Percentiles rank a stretch among this genome's conserved stretches.
Conservation (phyloP, 139 green algal genomes). For the Tetratostichococcus sp. region DNA sequence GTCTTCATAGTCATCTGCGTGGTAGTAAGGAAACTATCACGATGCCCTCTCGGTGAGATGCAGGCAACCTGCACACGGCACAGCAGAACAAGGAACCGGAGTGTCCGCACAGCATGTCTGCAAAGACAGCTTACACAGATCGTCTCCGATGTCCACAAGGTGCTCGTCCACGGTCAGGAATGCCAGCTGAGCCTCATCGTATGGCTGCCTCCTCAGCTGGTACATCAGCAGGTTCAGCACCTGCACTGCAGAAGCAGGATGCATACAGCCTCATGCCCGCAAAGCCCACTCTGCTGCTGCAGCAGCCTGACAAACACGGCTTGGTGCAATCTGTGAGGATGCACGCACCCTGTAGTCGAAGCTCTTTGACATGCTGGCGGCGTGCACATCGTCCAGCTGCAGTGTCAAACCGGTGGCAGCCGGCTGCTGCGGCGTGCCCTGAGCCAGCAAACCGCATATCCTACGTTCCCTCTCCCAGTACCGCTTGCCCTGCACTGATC, state of each 20-base stretch:
- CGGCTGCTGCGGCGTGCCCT: not conserved
- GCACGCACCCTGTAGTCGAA: slow-evolving; percentile 82
- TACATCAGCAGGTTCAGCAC: slow-evolving; percentile 27
- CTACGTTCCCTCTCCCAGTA: slow-evolving; percentile 66
- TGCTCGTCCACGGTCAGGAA: slow-evolving; percentile 70
- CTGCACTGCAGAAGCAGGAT: slow-evolving; percentile 5
- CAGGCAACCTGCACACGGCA: too few relatives aligned
- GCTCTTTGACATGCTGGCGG: slow-evolving; percentile 53
- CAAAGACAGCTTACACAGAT: slow-evolving; percentile 66
- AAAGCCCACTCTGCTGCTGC: too few relatives aligned
- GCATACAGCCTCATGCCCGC: too few relatives aligned
- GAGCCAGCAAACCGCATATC: slow-evolving; percentile 27
- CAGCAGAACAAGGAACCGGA: too few relatives aligned
- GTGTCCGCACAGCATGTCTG: too few relatives aligned
- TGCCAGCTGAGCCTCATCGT: slow-evolving; percentile 40
- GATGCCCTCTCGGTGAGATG: too few relatives aligned
- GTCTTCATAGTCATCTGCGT: slow-evolving; percentile 7
- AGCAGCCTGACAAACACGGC: too few relatives aligned
- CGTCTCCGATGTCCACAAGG: slow-evolving; percentile 80
- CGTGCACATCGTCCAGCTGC: slow-evolving; percentile 41
- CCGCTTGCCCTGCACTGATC: slow-evolving; percentile 34
- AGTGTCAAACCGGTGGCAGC: slow-evolving; percentile 11
- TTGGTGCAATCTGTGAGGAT: too few relatives aligned
- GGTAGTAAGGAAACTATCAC: too few relatives aligned
- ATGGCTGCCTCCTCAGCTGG: slow-evolving; percentile 29